Base-by-base conservation (phyloP, 176 grass and related monocot species). In the Zizania latifolia region DNA sequence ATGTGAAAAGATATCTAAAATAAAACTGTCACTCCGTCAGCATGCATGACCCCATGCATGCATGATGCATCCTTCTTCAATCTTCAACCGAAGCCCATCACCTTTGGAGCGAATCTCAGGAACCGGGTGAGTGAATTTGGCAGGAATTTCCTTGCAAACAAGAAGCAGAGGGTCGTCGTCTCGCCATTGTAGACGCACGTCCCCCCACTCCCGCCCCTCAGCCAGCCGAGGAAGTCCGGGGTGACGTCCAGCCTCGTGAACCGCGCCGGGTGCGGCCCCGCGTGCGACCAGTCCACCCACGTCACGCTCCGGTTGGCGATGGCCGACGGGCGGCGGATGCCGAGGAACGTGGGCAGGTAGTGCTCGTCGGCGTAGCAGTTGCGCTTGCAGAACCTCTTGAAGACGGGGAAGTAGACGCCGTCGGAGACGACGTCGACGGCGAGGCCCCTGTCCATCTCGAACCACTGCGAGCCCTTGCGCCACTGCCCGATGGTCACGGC, bases 381-480 rank as follows among this genome's bases (percentile, higher is more conserved):
- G 51, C 57, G 66, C 15, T 13, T 76, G 85, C 92, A 94, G 51
- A 60, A 48, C 26, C 57, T 71, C 12, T 19, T 36, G 77, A 90
- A 94, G 2, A 90, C 28, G 1, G 85, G 78, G 60, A 83, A 90
- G 83, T 86, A 90, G 15, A 75, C 24, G 22, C 17, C 10, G 26
- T 94, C 88, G 8, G 75, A 62, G 68, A 94, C 23, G 4, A 90
- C 40, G 8, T 83, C 79, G 10, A 27, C 12, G 1, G 92, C 82
- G 15, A 94, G 62, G 1, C 2, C 4, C 4, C 92, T 85, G 43
- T 94, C 88, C 0, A 90, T 19, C 35, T 94, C 92, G 15, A 94
- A 94, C 92, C 92, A 94, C 54, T 94, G 82, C 0, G 92, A 94
- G 22, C 92, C 88, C 74, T 94, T 94, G 40, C 92, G 74, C 92